Evolutionary conservation across 108 stramenopile species (phyloP), one percentile per base, ranked within the genome.

Genomic region (Cyclotella sp.): DNA sequence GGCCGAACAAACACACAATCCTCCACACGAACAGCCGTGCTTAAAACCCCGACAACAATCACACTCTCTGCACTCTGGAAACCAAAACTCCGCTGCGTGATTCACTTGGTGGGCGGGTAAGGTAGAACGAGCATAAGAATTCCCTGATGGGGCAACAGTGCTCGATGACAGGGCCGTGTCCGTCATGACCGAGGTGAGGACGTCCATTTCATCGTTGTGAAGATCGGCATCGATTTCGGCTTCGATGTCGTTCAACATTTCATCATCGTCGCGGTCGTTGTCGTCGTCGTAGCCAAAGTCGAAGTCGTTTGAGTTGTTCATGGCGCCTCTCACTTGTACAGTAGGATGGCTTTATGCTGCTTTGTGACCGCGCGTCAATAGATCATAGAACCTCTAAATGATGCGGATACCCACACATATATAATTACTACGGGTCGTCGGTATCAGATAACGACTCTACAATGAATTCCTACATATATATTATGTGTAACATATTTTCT

Each of bases 41-140:
- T 87, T 87, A 70, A 76, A 85, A 16, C 86, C 86, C 13, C 77
- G 63, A 64, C 86, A 87, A 46, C 86, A 85, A 0, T 24, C 9
- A 73, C 86, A 87, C 44, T 87, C 73, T 19, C 81, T 79, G 55
- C 81, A 68, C 67, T 87, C 84, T 6, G 86, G 84, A 71, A 82
- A 87, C 86, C 86, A 87, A 49, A 80, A 84, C 60, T 87, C 86
- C 18, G 58, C 55, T 28, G 74, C 85, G 79, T 78, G 69, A 45
- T 62, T 63, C 24, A 42, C 68, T 41, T 81, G 39, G 44, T 77
- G 75, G 29, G 76, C 12, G 14, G 79, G 81, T 18, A 82, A 53
- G 39, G 51, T 72, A 22, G 83, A 68, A 15, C 41, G 22, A 11
- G 45, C 24, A 8, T 13, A 2, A 0, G 53, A 18, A 5, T 40